Evolutionary conservation across 805 yeast species (phyloP).

Genomic region (Grigorovia jiainica): DNA sequence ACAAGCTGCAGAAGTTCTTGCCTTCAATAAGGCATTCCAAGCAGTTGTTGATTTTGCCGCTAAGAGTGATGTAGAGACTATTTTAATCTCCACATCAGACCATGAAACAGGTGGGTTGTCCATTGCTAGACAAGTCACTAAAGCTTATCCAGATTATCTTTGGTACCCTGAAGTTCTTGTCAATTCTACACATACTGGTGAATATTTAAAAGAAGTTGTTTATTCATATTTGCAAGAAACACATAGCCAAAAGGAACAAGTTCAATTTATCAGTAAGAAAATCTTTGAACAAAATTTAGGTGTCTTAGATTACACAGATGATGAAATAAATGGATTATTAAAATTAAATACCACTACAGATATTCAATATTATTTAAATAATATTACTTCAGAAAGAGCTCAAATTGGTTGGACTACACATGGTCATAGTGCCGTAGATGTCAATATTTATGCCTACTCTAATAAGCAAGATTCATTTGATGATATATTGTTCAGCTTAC

Average conservation of each 20-base stretch:
- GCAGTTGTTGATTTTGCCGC: conserved; percentile 67
- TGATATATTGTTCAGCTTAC: conserved; percentile 38
- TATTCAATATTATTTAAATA: conserved; percentile 43
- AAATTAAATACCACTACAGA: conserved; percentile 24
- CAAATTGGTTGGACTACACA: conserved; percentile 95
- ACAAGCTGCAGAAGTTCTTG: conserved; percentile 83
- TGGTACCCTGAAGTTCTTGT: conserved; percentile 78
- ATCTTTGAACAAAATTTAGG: conserved; percentile 61
- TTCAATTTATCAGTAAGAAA: conserved; percentile 40
- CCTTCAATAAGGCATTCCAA: conserved; percentile 72
- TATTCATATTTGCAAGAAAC: conserved; percentile 22
- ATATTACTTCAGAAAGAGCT: conserved; percentile 71
- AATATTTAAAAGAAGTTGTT: conserved; percentile 46
- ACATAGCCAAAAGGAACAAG: conserved; percentile 20
- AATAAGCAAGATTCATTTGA: conserved; percentile 40
- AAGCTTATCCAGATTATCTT: conserved; percentile 68
- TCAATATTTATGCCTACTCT: conserved; percentile 77
- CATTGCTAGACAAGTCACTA: conserved; percentile 68
- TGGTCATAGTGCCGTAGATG: conserved; percentile 95
- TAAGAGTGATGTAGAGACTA: conserved; percentile 61
- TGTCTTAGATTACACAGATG: conserved; percentile 42
- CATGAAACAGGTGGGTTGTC: conserved; percentile 95
- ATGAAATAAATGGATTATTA: conserved; percentile 40
- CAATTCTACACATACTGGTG: conserved; percentile 71
- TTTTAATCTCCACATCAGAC: conserved; percentile 76